Conservation (phyloP, 371 early-diverging fungal species). For the Basidiobolus meristosporus region DNA sequence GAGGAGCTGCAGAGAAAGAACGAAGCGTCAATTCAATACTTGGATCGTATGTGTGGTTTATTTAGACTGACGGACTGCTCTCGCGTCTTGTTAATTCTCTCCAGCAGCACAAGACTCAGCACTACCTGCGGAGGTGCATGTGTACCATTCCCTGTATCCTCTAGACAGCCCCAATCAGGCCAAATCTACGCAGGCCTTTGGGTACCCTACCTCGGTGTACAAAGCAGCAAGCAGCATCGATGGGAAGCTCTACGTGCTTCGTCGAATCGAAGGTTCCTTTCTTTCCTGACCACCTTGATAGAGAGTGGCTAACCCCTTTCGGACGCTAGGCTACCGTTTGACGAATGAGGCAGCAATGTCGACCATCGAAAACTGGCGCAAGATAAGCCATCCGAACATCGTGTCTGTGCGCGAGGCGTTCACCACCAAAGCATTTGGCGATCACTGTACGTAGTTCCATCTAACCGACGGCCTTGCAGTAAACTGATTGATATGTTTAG, state of each 20-base stretch:
- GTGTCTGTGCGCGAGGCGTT: constrained; percentile 85
- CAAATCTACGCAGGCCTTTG: constrained; percentile 32
- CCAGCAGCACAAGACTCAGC: constrained; percentile 21
- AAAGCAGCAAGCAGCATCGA: constrained; percentile 67
- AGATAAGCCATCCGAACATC: constrained; percentile 64
- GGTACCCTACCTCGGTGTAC: constrained; percentile 59
- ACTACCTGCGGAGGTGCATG: constrained; percentile 54
- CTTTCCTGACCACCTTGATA: background rate
- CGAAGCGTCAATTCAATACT: constrained; percentile 36
- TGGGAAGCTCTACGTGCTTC: constrained; percentile 61
- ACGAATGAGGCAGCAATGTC: constrained; percentile 59
- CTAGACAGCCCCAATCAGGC: constrained; percentile 28
- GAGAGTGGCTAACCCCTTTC: background rate
- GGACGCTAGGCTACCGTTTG: constrained; percentile 44
- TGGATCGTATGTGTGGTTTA: constrained; percentile 18
- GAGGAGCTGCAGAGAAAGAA: constrained; percentile 54
- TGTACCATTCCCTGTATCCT: constrained; percentile 65
- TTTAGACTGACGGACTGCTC: background rate
- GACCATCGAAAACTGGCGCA: constrained; percentile 66
- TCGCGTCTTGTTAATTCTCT: background rate
- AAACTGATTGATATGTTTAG: no score
- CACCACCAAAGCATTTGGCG: constrained; percentile 87
- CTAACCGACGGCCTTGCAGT: constrained; percentile 9
- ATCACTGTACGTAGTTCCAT: constrained; percentile 40
- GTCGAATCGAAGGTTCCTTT: constrained; percentile 52